A percentile compares a stretch with the other conserved stretches of the same genome.
Conservation (phyloP, 306 rosid species). For the Vigna mungo region DNA sequence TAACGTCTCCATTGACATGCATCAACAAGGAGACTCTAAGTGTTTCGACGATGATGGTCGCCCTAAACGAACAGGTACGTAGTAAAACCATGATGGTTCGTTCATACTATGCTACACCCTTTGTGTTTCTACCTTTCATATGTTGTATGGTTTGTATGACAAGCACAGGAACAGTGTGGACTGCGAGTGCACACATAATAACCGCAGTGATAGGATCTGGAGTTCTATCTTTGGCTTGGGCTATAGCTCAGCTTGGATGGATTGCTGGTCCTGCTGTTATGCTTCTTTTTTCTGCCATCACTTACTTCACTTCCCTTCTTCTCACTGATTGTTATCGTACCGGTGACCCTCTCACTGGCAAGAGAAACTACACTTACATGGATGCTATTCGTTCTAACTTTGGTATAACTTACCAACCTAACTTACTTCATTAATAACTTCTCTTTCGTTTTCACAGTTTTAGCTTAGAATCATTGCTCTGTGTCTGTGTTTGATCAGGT, state of each 20-base stretch:
- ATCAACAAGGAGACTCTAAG: slow-evolving; percentile 63
- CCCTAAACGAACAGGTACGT: slow-evolving; percentile 74
- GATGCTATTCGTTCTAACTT: slow-evolving; percentile 75
- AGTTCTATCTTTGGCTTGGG: slow-evolving; percentile 84
- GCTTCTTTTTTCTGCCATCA: slow-evolving; percentile 77
- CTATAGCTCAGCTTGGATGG: slow-evolving; percentile 94
- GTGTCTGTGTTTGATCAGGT: slow-evolving; percentile 52
- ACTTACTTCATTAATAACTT: neutral
- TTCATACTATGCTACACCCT: neutral
- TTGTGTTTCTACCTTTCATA: neutral
- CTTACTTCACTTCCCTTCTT: slow-evolving; percentile 80
- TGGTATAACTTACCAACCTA: slow-evolving; percentile 46
- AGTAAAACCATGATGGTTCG: neutral
- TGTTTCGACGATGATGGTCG: slow-evolving; percentile 88
- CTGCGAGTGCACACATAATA: slow-evolving; percentile 83
- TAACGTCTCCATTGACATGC: slow-evolving; percentile 55
- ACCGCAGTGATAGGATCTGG: slow-evolving; percentile 95
- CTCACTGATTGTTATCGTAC: slow-evolving; percentile 79
- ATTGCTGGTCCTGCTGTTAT: slow-evolving; percentile 78
- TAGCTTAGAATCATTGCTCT: neutral
- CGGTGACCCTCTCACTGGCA: slow-evolving; percentile 72
- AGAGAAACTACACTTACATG: slow-evolving; percentile 88
- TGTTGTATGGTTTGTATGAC: neutral
- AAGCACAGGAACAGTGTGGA: slow-evolving; percentile 71
- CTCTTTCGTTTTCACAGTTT: slow-evolving; percentile 1